Base-by-base conservation (phyloP, 2,329 filamentous ascomycete genomes). In the Penicillium freii region DNA sequence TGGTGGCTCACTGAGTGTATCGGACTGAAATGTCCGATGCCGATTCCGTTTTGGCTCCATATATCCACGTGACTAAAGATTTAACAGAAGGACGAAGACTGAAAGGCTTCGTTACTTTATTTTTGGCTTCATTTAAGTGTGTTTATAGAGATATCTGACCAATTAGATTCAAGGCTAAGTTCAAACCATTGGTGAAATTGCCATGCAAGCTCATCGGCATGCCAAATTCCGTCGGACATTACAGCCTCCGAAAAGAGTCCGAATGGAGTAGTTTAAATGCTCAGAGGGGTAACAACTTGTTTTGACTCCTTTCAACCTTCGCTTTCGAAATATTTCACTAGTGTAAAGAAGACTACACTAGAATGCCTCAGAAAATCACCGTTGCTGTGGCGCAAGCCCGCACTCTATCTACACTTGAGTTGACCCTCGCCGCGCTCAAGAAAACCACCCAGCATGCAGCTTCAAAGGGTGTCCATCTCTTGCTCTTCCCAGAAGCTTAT, bases 401-500 rank as follows among this genome's bases (percentile, higher is more conserved):
- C 63, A 81, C 79, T 13, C 75, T 73, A 21, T 61, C 71, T 36
- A 71, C 71, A 4, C 69, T 74, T 17, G 29, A 77, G 29, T 77
- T 82, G 31, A 95, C 91, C 1, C 82, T 96, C 54, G 68, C 75
- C 7, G 83, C 87, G 36, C 83, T 96, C 50, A 81, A 86, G 67
- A 65, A 73, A 11, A 85, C 89, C 15, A 87, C 89, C 34, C 77
- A 76, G 25, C 76, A 80, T 36, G 92, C 92, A n/a, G 83, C 87
- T 39, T 81, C 72, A 13, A 73, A 78, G 42, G 78, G 78, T 47
- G 79, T 85, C 17, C 78, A 94, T 71, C 81, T 97, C 49, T 81
- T 97, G 29, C 85, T 97, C 51, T 92, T 97, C 60, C 93, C 93
- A 0, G 92, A 97, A 78, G 92, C 92, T 23, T 96, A 91, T 71